Percentiles rank a stretch among this genome's conserved stretches.
Evolutionary conservation across 2,329 filamentous ascomycete species (phyloP).

Genomic region (Sporothrix brunneoviolacea): DNA sequence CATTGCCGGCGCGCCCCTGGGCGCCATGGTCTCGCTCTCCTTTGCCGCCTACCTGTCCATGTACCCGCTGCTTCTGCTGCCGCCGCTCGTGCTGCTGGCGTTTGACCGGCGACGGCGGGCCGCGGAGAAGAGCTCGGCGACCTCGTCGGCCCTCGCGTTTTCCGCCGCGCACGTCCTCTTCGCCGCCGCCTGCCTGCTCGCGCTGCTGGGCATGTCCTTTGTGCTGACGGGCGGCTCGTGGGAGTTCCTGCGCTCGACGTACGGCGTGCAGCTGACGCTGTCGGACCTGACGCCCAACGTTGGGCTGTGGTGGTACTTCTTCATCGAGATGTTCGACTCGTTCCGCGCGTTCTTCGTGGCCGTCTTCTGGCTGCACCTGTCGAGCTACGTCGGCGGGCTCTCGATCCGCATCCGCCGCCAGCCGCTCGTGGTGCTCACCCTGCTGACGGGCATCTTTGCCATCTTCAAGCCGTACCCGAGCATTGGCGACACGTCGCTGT

Average conservation of each 20-base stretch:
- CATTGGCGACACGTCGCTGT: constrained; percentile 82
- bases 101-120: constrained; percentile 52
- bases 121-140: constrained; percentile 23
- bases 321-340: constrained; percentile 98
- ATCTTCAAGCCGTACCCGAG: constrained; percentile 98
- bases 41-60: constrained; percentile 88
- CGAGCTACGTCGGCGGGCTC: constrained; percentile 80
- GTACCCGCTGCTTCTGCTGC: constrained; percentile 81
- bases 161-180: constrained; percentile 44
- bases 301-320: constrained; percentile 99
- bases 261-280: constrained; percentile 84
- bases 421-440: constrained; percentile 75
- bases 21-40: constrained; percentile 75
- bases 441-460: constrained; percentile 82
- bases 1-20: constrained; percentile 63
- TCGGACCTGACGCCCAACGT: constrained; percentile 92
- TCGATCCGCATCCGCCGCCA: constrained; percentile 77
- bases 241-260: constrained; percentile 83
- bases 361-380: constrained; percentile 94
- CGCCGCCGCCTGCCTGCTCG: constrained; percentile 48
- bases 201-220: constrained; percentile 65
- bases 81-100: constrained; percentile 72
- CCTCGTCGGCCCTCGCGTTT: constrained; percentile 42
- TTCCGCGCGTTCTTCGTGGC: constrained; percentile 96
- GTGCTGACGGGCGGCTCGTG: constrained; percentile 70